These are phyloP conservation scores for Solanum aculeatissimum DNA, from an alignment of 305 asterid genomes.

Conservation along the genomic window DNA sequence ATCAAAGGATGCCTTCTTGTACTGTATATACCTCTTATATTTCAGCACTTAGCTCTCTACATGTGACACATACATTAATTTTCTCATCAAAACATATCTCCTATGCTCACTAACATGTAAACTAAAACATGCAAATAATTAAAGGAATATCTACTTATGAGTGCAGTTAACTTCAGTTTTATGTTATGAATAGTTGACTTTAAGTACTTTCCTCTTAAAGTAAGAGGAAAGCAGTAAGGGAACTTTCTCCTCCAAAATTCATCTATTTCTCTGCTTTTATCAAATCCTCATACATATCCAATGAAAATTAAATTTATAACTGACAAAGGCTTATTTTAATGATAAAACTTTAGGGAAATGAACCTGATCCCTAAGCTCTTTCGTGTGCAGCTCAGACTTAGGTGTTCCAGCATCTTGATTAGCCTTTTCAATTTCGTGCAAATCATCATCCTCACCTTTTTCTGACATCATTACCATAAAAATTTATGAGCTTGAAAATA, in stretches of 20 bases:
- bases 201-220: neutral
- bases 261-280: neutral
- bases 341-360: neutral
- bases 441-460: neutral
- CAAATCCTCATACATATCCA: neutral
- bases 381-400: neutral
- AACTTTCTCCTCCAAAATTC: neutral
- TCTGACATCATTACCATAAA: neutral
- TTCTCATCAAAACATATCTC: neutral
- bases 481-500: neutral
- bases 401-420: neutral
- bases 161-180: neutral
- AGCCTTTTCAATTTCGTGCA: neutral
- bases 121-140: neutral
- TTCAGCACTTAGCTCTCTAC: neutral
- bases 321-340: neutral
- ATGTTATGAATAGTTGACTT: neutral
- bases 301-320: neutral
- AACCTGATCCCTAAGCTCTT: conserved; percentile 9
- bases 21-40: neutral
- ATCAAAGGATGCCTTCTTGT: neutral
- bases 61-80: neutral
- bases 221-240: neutral
- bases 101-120: neutral
- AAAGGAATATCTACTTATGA: neutral